Evolutionary conservation across 2,329 filamentous ascomycete genomes (phyloP).

Genomic region (Arthrobotrys conoides): DNA sequence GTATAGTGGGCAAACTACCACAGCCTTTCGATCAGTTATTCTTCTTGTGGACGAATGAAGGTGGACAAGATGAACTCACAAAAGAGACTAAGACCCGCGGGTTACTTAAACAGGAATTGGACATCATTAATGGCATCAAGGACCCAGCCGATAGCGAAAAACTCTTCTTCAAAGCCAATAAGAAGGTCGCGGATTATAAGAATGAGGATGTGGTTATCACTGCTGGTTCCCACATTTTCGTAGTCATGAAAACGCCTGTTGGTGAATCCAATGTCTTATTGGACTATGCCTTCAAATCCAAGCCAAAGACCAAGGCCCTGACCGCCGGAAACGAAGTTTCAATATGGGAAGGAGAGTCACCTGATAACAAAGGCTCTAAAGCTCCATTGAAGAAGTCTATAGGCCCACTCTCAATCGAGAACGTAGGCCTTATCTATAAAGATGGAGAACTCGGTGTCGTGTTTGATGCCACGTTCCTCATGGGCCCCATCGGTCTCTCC

Average conservation of each 20-base stretch:
- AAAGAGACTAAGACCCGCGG: conserved; percentile 46
- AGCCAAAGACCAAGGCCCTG: conserved; percentile 1
- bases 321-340: background rate
- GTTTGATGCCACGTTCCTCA: conserved; percentile 66
- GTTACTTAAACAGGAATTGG: conserved; percentile 54
- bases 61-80: no score
- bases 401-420: conserved; percentile 66
- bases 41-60: conserved; percentile 65
- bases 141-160: conserved; percentile 27
- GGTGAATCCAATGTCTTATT: conserved; percentile 44
- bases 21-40: conserved; percentile 67
- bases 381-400: conserved; percentile 65
- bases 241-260: conserved; percentile 46
- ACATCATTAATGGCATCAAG: conserved; percentile 53
- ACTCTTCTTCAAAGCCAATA: conserved; percentile 61
- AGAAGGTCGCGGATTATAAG: conserved; percentile 36
- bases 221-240: conserved; percentile 59
- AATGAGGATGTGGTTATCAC: conserved; percentile 48
- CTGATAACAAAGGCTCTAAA: conserved; percentile 26
- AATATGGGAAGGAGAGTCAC: background rate
- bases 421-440: conserved; percentile 67
- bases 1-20: conserved; percentile 65
- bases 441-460: conserved; percentile 64
- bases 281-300: conserved; percentile 58
- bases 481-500: conserved; percentile 67